Conservation (phyloP, 768 basidiomycete species). For the Hydnum rufescens region DNA sequence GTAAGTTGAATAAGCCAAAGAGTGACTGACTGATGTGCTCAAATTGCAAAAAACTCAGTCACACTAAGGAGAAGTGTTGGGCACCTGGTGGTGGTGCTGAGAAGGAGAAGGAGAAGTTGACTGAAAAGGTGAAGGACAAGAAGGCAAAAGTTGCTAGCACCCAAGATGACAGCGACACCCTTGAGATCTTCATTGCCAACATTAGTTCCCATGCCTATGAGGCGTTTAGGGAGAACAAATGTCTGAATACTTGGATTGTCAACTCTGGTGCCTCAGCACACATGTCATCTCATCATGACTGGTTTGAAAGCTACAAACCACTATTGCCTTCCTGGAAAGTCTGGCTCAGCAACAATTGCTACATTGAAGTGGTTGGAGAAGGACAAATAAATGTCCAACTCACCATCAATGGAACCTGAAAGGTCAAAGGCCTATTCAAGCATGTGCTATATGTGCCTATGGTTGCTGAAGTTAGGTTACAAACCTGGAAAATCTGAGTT, state of each 20-base stretch:
- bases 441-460: constrained; percentile 8
- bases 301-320: neutral
- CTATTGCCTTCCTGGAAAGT: neutral
- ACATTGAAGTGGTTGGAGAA: neutral
- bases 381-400: neutral
- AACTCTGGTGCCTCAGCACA: neutral
- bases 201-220: neutral
- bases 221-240: neutral
- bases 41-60: neutral
- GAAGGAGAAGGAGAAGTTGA: neutral
- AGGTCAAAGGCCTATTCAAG: neutral
- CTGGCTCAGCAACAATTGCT: neutral
- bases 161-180: too few species aligned
- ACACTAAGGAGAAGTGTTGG: neutral
- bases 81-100: neutral
- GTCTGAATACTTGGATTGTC: neutral
- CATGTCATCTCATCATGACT: neutral
- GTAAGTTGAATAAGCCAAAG: neutral
- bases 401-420: neutral
- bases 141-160: neutral
- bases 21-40: neutral
- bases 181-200: neutral
- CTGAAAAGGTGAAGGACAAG: neutral
- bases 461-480: too few species aligned
- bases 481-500: too few species aligned